phyloP scores from a whole-genome alignment of 352 stramenopile genomes.

The Globisporangium paroecandrum region DNA sequence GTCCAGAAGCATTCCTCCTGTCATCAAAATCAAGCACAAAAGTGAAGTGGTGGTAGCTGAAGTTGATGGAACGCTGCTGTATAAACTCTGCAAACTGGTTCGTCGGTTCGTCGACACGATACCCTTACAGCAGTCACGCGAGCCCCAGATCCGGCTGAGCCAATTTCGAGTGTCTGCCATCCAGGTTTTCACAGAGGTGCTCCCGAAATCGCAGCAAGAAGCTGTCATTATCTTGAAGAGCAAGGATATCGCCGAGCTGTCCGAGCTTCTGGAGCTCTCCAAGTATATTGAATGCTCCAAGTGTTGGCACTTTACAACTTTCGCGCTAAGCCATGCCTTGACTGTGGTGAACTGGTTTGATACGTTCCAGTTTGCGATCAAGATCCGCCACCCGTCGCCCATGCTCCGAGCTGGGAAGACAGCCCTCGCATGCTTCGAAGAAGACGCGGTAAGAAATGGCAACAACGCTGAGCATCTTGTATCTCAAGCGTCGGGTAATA shows the following conservation, averaged over 20 bases:
- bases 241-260: background rate
- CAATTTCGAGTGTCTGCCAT: background rate
- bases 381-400: constrained; percentile 11
- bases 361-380: constrained; percentile 6
- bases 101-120: background rate
- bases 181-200: constrained; percentile 2
- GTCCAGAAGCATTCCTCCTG: background rate
- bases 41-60: background rate
- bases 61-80: constrained; percentile 7
- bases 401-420: constrained; percentile 9
- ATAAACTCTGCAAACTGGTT: constrained; percentile 5
- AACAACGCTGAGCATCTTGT: background rate
- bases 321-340: constrained; percentile 8
- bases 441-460: background rate
- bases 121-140: background rate
- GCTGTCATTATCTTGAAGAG: constrained; percentile 3
- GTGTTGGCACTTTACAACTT: constrained; percentile 19
- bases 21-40: background rate
- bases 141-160: background rate
- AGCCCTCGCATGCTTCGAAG: constrained; percentile 8
- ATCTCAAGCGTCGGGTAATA: background rate
- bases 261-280: constrained; percentile 11
- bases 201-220: constrained; percentile 15
- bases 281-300: constrained; percentile 13
- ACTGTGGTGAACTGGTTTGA: constrained; percentile 1